These are phyloP conservation scores for Hondaea fermentalgiana DNA, from an alignment of 108 stramenopile genomes.

Conservation along the genomic window DNA sequence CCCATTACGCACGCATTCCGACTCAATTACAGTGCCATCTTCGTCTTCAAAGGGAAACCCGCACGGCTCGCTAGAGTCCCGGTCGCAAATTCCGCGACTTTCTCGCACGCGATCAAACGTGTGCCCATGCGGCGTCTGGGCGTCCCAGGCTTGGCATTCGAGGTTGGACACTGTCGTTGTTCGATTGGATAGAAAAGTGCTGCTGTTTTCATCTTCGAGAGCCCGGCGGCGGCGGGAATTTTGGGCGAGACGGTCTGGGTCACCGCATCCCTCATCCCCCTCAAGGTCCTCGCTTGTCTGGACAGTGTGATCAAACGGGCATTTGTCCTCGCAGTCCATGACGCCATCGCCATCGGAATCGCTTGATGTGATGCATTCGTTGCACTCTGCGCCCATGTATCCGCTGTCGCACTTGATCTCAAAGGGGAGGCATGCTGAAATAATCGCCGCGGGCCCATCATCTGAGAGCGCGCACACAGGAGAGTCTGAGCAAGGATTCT, in stretches of 20 bases:
- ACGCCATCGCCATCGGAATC: not conserved
- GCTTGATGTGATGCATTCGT: not conserved
- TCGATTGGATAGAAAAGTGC: not conserved
- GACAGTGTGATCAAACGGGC: not conserved
- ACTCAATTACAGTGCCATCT: not conserved
- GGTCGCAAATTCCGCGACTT: not conserved
- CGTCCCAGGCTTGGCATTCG: not conserved
- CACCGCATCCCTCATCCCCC: not conserved
- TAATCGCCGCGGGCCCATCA: not conserved
- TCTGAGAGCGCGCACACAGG: not conserved
- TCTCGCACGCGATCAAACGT: not conserved
- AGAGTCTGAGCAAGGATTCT: not conserved
- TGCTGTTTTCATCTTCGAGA: not conserved
- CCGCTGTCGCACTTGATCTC: not conserved
- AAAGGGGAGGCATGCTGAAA: not conserved
- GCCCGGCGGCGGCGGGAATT: not conserved
- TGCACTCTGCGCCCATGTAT: not conserved
- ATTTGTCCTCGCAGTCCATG: not conserved
- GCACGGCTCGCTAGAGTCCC: not conserved
- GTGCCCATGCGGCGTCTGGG: not conserved
- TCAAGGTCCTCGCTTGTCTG: not conserved
- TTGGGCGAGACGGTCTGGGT: not conserved
- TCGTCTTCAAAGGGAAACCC: not conserved
- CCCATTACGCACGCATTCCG: not conserved
- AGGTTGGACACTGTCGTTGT: not conserved